phyloP scores from a whole-genome alignment of 2,329 filamentous ascomycete species.

The Cladosporium sp. region DNA sequence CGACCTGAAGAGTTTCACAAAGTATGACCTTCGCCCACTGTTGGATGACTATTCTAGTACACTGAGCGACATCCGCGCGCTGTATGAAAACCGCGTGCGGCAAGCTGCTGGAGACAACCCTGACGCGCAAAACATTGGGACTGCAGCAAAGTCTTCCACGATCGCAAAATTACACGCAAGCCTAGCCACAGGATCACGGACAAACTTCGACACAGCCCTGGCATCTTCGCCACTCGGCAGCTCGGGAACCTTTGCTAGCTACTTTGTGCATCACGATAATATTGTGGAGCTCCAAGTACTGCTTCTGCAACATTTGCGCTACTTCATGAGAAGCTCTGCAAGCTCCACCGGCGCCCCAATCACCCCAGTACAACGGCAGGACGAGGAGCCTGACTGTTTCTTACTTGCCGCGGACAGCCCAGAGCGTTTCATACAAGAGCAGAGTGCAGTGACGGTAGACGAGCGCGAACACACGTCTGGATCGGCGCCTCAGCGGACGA shows the following conservation, averaged over 20 bases:
- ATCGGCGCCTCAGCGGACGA: constrained; percentile 27
- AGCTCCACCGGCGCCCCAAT: constrained; percentile 20
- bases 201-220: constrained; percentile 49
- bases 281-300: constrained; percentile 51
- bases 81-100: constrained; percentile 36
- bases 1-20: constrained; percentile 67
- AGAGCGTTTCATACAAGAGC: constrained; percentile 42
- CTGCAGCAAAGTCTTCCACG: constrained; percentile 17
- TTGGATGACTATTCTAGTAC: constrained; percentile 47
- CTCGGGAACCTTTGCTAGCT: constrained; percentile 44
- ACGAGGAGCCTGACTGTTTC: constrained; percentile 35
- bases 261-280: constrained; percentile 53
- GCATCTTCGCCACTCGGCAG: constrained; percentile 45
- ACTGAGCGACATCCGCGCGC: constrained; percentile 41
- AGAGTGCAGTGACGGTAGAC: constrained; percentile 42
- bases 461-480: constrained; percentile 31
- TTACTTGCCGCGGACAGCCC: constrained; percentile 46
- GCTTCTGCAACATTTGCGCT: constrained; percentile 46
- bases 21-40: constrained; percentile 56
- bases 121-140: constrained; percentile 10
- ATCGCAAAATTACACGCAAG: constrained; percentile 36
- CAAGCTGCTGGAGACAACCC: constrained; percentile 16
- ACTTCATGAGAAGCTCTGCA: constrained; percentile 27
- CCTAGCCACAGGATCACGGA: constrained; percentile 36
- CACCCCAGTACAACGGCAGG: constrained; percentile 14